phyloP scores from a whole-genome alignment of 495 filamentous ascomycete genomes.

The Glonium stellatum region DNA sequence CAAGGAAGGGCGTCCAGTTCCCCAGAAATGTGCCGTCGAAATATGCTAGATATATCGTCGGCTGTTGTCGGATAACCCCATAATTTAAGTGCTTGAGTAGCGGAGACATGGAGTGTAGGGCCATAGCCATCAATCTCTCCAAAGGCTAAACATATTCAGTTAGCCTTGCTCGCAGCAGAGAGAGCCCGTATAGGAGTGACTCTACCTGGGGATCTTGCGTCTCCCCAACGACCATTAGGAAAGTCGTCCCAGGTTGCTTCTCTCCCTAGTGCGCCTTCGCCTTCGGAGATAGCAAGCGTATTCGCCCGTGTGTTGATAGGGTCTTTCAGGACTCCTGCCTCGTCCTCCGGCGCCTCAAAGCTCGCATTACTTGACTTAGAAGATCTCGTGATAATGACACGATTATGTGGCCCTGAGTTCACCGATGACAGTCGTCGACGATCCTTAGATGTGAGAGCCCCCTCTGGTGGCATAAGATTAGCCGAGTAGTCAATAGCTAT shows the following conservation, averaged over 20 bases:
- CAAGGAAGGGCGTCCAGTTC: constrained; percentile 75
- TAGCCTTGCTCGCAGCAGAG: background rate
- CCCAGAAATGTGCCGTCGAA: constrained; percentile 71
- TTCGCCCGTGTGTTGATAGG: constrained; percentile 61
- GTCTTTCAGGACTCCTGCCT: constrained; percentile 57
- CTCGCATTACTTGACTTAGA: constrained; percentile 44
- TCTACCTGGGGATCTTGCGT: constrained; percentile 49
- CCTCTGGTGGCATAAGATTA: constrained; percentile 27
- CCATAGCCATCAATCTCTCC: constrained; percentile 95
- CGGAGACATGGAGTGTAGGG: constrained; percentile 76
- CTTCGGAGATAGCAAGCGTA: constrained; percentile 87
- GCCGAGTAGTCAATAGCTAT: constrained; percentile 43
- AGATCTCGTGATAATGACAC: constrained; percentile 64
- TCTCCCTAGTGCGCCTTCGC: constrained; percentile 78
- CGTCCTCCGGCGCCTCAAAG: constrained; percentile 59
- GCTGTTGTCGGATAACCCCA: constrained; percentile 70
- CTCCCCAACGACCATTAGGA: constrained; percentile 95
- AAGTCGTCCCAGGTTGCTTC: constrained; percentile 99
- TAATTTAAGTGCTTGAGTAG: constrained; percentile 65
- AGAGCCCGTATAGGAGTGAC: background rate
- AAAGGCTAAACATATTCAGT: constrained; percentile 66
- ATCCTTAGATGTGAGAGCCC: constrained; percentile 7
- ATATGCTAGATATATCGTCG: constrained; percentile 68
- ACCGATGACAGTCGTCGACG: constrained; percentile 36
- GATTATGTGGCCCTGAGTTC: constrained; percentile 68